Evolutionary conservation across 768 basidiomycete species (phyloP).

Genomic region (Phaffia australis): DNA sequence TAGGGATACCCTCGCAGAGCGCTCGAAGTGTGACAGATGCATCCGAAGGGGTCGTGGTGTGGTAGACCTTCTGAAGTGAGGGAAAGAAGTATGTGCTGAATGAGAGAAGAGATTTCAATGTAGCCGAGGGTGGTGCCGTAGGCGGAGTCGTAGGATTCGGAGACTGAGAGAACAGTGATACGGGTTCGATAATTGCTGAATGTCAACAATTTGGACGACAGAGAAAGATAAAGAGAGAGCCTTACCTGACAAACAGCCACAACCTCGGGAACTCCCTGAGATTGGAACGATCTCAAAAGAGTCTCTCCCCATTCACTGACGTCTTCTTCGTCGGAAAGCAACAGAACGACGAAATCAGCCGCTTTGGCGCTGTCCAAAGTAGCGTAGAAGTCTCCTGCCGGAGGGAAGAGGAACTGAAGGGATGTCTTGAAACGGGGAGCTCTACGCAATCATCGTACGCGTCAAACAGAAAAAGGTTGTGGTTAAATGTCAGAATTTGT

Average conservation of each 20-base stretch:
- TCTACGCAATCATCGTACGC: slow-evolving; percentile 40
- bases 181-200: not conserved
- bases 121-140: slow-evolving; percentile 38
- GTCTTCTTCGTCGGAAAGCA: slow-evolving; percentile 68
- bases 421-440: slow-evolving; percentile 83
- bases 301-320: slow-evolving; percentile 79
- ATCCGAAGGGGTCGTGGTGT: slow-evolving; percentile 45
- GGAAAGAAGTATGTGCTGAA: slow-evolving; percentile 95
- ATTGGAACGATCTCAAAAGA: slow-evolving; percentile 72
- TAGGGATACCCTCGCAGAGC: slow-evolving; percentile 73
- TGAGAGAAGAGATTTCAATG: slow-evolving; percentile 79
- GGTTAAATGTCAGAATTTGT: not conserved
- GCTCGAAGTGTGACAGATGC: slow-evolving; percentile 60
- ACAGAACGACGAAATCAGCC: slow-evolving; percentile 80
- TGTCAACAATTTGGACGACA: not conserved
- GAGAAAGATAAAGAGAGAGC: not conserved
- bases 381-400: slow-evolving; percentile 59
- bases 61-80: slow-evolving; percentile 57
- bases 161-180: slow-evolving; percentile 10
- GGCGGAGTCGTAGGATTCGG: slow-evolving; percentile 18
- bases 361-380: slow-evolving; percentile 75
- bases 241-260: slow-evolving; percentile 60
- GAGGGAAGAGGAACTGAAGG: slow-evolving; percentile 71
- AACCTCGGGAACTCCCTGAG: slow-evolving; percentile 78
- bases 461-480: not conserved